Conservation (phyloP, 257 asterid species). For the Salvia hispanica region DNA sequence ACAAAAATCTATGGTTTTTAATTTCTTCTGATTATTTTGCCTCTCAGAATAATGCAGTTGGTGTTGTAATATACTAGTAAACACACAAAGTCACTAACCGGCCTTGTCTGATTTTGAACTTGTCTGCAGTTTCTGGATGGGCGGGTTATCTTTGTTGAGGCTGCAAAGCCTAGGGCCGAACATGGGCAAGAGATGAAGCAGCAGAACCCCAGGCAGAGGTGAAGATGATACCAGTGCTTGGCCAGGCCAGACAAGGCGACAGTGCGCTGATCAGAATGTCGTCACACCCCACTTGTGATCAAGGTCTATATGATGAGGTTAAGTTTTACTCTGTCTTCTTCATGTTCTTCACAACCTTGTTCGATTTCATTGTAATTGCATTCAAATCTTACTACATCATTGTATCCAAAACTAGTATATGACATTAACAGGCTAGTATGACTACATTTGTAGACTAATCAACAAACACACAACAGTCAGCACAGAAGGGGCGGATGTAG, state of each 20-base stretch:
- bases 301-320: background rate
- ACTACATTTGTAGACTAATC: no score
- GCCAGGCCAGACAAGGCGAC: background rate
- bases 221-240: background rate
- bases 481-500: no score
- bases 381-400: background rate
- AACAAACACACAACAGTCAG: no score
- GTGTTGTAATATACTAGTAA: background rate
- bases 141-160: constrained; percentile 79
- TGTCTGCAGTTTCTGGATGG: constrained; percentile 78
- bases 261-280: background rate
- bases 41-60: background rate
- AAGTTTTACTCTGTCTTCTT: background rate
- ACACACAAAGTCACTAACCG: background rate
- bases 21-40: background rate
- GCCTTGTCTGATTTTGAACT: background rate
- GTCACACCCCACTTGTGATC: background rate
- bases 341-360: background rate
- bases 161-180: constrained; percentile 62
- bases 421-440: no score
- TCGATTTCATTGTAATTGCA: background rate
- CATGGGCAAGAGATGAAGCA: constrained; percentile 40
- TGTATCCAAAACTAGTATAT: no score
- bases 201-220: constrained; percentile 36
- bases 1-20: background rate